Conservation (phyloP, 192 early-diverging fungal genomes). For the Coemansia sp. region DNA sequence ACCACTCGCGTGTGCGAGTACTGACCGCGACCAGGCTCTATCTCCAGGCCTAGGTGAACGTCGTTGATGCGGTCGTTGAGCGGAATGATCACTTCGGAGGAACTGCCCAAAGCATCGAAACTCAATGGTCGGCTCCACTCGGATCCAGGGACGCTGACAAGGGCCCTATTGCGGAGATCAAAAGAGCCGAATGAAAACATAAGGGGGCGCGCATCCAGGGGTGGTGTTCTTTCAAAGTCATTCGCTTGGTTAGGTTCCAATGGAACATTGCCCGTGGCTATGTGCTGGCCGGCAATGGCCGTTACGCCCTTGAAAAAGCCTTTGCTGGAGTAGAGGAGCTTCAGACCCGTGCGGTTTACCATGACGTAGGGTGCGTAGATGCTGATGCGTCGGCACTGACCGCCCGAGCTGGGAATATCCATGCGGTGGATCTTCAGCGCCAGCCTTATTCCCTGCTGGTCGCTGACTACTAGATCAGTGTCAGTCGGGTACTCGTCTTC, state of each 20-base stretch:
- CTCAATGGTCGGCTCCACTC: constrained; percentile 88
- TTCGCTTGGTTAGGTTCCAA: constrained; percentile 11
- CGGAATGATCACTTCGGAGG: constrained; percentile 73
- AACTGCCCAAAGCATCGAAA: constrained; percentile 93
- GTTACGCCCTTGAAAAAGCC: constrained; percentile 74
- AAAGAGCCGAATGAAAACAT: constrained; percentile 93
- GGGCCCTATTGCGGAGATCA: constrained; percentile 79
- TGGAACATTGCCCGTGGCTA: constrained; percentile 20
- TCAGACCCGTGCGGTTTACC: constrained; percentile 87
- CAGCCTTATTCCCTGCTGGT: constrained; percentile 63
- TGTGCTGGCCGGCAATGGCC: constrained; percentile 68
- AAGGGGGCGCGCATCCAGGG: constrained; percentile 45
- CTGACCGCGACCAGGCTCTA: constrained; percentile 88
- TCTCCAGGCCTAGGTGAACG: constrained; percentile 76
- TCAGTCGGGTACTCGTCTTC: constrained; percentile 77
- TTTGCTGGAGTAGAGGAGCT: constrained; percentile 75
- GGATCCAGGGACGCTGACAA: constrained; percentile 69
- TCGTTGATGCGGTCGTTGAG: constrained; percentile 52
- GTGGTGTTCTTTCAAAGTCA: constrained; percentile 15
- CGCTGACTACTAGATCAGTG: constrained; percentile 66
- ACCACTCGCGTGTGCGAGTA: constrained; percentile 83
- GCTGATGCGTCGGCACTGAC: constrained; percentile 70
- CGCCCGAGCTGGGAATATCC: constrained; percentile 66
- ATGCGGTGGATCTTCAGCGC: constrained; percentile 62
- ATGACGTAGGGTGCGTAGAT: constrained; percentile 93